phyloP scores from a whole-genome alignment of 2,329 filamentous ascomycete genomes.

The Madurella fahalii region DNA sequence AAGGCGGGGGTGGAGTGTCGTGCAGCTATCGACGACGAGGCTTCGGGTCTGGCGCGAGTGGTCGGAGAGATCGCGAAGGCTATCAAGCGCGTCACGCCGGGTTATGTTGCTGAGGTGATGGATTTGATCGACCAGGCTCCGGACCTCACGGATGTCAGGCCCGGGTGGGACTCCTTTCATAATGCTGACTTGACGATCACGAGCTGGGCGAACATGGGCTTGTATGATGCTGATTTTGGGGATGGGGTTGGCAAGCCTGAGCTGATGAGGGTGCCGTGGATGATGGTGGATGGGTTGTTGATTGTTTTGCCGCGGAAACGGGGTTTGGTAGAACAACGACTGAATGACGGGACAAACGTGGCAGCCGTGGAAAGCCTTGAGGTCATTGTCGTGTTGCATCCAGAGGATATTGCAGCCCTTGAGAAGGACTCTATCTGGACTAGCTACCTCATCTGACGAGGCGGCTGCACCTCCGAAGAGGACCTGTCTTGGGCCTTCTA shows the following conservation, averaged over 20 bases:
- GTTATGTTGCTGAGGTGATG: constrained; percentile 1
- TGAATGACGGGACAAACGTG: neutral
- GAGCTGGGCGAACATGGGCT: constrained; percentile 17
- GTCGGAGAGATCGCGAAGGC: neutral
- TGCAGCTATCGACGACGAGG: neutral
- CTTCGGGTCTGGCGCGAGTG: neutral
- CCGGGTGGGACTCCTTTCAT: neutral
- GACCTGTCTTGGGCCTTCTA: neutral
- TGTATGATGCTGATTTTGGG: constrained; percentile 15
- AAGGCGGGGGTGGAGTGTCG: neutral
- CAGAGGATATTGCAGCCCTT: constrained; percentile 7
- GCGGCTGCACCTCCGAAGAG: neutral
- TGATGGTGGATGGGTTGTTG: neutral
- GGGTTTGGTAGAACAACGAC: neutral
- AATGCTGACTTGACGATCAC: constrained; percentile 9
- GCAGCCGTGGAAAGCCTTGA: constrained; percentile 3
- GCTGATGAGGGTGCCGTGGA: constrained; percentile 7
- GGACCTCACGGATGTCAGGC: neutral
- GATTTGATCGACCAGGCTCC: constrained; percentile 3
- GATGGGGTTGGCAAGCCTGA: constrained; percentile 5
- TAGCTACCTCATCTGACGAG: constrained; percentile 1
- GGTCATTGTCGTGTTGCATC: constrained; percentile 1
- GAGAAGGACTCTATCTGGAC: neutral
- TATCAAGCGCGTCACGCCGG: constrained; percentile 1
- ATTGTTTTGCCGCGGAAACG: constrained; percentile 10